These are phyloP conservation scores for Nicotiana benthamiana DNA, from an alignment of 257 asterid species.

Conservation along the genomic window DNA sequence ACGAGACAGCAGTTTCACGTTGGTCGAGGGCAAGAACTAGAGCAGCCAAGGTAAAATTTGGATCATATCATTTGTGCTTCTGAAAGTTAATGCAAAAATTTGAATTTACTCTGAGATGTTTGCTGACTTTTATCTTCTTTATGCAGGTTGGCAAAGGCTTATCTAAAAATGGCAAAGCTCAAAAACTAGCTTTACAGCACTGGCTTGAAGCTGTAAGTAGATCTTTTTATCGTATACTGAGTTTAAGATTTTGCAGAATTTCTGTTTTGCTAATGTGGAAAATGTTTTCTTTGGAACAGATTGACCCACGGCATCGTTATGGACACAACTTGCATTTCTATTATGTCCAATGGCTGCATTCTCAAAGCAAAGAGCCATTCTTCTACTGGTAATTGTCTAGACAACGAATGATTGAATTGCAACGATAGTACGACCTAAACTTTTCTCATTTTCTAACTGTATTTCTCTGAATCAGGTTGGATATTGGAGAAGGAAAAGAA, in stretches of 20 bases:
- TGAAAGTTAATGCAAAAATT: neutral
- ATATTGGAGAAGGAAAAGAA: constrained; percentile 91
- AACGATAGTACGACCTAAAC: neutral
- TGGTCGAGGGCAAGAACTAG: constrained; percentile 93
- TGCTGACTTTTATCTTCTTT: neutral
- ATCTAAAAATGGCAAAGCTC: constrained; percentile 79
- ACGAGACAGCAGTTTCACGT: constrained; percentile 80
- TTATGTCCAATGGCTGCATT: constrained; percentile 68
- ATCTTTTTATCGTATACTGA: neutral
- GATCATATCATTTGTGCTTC: constrained; percentile 3
- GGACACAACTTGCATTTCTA: constrained; percentile 94
- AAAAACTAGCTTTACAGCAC: constrained; percentile 84
- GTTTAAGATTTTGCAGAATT: neutral
- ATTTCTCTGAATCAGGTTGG: constrained; percentile 48
- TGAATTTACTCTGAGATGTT: neutral
- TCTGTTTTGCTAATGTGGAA: constrained; percentile 16
- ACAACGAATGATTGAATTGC: neutral
- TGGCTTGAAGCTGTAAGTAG: constrained; percentile 96
- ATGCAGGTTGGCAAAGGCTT: constrained; percentile 88
- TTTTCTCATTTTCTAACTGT: constrained; percentile 1
- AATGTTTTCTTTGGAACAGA: constrained; percentile 30
- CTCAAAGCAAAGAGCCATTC: constrained; percentile 91
- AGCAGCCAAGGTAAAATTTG: constrained; percentile 74
- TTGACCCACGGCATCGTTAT: constrained; percentile 94
- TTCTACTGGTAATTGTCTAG: constrained; percentile 66